Percentiles rank a stretch among this genome's conserved stretches.
Evolutionary conservation across 1,284 basidiomycete genomes (phyloP).

Genomic region (Ustilago shanxiensis): DNA sequence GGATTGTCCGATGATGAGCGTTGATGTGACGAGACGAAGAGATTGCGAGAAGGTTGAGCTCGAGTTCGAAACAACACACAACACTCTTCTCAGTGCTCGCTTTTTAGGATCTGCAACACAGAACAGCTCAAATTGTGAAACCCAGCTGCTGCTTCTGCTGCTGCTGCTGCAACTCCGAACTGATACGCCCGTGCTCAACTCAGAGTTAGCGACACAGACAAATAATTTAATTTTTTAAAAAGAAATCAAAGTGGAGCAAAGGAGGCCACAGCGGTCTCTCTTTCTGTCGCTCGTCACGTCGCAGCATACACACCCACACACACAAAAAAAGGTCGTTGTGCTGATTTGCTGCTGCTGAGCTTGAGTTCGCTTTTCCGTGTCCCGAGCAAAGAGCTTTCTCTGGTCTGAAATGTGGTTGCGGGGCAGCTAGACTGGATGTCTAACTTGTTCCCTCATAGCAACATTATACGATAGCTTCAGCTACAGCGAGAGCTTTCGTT

Average conservation of each 20-base stretch:
- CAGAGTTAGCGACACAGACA: not conserved
- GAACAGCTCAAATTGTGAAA: slow-evolving; percentile 4
- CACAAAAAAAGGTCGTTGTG: not conserved
- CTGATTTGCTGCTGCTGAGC: not conserved
- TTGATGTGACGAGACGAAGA: not conserved
- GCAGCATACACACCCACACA: too few relatives aligned
- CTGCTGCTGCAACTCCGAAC: not conserved
- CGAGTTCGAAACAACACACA: not conserved
- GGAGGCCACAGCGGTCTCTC: too few relatives aligned
- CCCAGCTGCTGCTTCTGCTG: too few relatives aligned
- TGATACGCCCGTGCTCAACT: not conserved
- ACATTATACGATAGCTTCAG: too few relatives aligned
- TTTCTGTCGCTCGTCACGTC: too few relatives aligned
- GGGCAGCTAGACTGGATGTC: too few relatives aligned
- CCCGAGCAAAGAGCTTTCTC: too few relatives aligned
- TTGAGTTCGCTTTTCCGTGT: too few relatives aligned
- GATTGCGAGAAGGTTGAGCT: not conserved
- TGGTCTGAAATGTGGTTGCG: too few relatives aligned
- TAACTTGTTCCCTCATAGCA: too few relatives aligned
- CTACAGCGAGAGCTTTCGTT: not conserved
- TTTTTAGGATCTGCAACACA: not conserved
- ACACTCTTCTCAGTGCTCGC: not conserved
- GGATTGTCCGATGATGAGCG: not conserved
- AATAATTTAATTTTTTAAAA: too few relatives aligned
- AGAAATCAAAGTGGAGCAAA: too few relatives aligned